phyloP scores from a whole-genome alignment of 495 filamentous ascomycete species.

The Mytilinidion resinicola region DNA sequence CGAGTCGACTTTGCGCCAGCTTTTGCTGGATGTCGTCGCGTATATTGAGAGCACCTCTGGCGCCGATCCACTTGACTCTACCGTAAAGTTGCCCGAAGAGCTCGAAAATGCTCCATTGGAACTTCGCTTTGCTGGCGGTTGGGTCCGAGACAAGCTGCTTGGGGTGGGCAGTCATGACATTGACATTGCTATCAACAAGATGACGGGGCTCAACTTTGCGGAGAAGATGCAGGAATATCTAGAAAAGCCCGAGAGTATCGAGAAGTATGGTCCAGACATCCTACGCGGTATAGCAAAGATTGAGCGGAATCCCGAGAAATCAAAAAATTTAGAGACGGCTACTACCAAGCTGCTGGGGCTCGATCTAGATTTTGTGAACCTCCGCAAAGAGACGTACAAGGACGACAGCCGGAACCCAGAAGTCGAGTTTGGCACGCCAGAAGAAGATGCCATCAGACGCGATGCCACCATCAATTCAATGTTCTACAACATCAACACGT shows the following conservation, averaged over 20 bases:
- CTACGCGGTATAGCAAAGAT: slow-evolving; percentile 41
- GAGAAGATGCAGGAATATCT: slow-evolving; percentile 56
- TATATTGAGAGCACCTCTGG: slow-evolving; percentile 48
- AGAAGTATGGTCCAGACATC: slow-evolving; percentile 36
- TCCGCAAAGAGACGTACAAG: slow-evolving; percentile 84
- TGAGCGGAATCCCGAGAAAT: slow-evolving; percentile 85
- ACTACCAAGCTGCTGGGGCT: slow-evolving; percentile 79
- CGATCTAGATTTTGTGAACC: slow-evolving; percentile 90
- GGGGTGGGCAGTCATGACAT: slow-evolving; percentile 80
- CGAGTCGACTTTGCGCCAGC: slow-evolving; percentile 60
- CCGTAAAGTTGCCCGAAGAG: slow-evolving; percentile 38
- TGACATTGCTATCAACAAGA: slow-evolving; percentile 87
- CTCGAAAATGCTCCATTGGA: slow-evolving; percentile 37
- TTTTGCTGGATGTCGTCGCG: slow-evolving; percentile 68
- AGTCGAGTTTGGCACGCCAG: slow-evolving; percentile 88
- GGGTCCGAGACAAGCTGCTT: slow-evolving; percentile 95
- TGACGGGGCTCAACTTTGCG: slow-evolving; percentile 85
- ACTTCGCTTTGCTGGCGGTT: slow-evolving; percentile 92
- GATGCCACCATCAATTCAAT: slow-evolving; percentile 94
- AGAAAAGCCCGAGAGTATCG: slow-evolving; percentile 36
- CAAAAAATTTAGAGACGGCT: slow-evolving; percentile 92
- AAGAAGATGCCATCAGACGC: slow-evolving; percentile 81
- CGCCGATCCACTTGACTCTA: not conserved
- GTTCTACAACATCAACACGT: slow-evolving; percentile 85
- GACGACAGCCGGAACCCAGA: slow-evolving; percentile 80